A percentile compares a stretch with the other conserved stretches of the same genome.
These are phyloP conservation scores for Backusella parvicylindrica DNA, from an alignment of 192 early-diverging fungal species.

Conservation along the genomic window DNA sequence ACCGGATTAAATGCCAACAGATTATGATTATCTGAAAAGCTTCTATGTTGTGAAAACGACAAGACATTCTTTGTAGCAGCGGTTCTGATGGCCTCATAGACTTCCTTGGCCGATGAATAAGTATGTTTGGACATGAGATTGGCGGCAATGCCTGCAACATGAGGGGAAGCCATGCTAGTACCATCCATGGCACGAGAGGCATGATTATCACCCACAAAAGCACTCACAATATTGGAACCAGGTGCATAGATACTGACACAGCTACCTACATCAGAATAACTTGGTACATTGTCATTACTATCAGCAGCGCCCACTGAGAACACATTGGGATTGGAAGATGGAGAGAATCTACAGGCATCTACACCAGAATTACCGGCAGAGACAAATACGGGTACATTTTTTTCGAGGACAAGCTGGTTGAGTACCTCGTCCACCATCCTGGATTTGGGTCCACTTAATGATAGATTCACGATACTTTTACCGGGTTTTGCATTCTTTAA, in stretches of 20 bases:
- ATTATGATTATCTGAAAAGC: neutral
- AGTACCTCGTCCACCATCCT: slow-evolving; percentile 39
- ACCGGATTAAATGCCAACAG: slow-evolving; percentile 5
- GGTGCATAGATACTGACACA: slow-evolving; percentile 66
- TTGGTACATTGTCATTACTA: slow-evolving; percentile 36
- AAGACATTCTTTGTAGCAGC: slow-evolving; percentile 15
- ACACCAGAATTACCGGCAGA: slow-evolving; percentile 57
- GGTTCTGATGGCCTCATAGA: slow-evolving; percentile 30
- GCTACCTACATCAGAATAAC: slow-evolving; percentile 47
- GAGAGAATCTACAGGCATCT: slow-evolving; percentile 58
- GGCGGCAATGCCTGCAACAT: slow-evolving; percentile 48
- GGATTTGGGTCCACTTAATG: slow-evolving; percentile 54
- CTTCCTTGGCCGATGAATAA: slow-evolving; percentile 22
- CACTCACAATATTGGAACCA: slow-evolving; percentile 48
- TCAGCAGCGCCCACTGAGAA: slow-evolving; percentile 49
- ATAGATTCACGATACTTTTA: slow-evolving; percentile 57
- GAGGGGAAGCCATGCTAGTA: slow-evolving; percentile 50
- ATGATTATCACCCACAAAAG: slow-evolving; percentile 22
- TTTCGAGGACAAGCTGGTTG: slow-evolving; percentile 17
- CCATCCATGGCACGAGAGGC: slow-evolving; percentile 39
- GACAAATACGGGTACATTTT: slow-evolving; percentile 48
- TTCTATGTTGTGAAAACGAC: neutral
- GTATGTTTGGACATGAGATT: slow-evolving; percentile 24
- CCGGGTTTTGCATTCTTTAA: slow-evolving; percentile 16
- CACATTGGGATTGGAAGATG: slow-evolving; percentile 39